Base-by-base conservation (phyloP, 1,139 yeast species). In the Saccharomyces hybrid region DNA sequence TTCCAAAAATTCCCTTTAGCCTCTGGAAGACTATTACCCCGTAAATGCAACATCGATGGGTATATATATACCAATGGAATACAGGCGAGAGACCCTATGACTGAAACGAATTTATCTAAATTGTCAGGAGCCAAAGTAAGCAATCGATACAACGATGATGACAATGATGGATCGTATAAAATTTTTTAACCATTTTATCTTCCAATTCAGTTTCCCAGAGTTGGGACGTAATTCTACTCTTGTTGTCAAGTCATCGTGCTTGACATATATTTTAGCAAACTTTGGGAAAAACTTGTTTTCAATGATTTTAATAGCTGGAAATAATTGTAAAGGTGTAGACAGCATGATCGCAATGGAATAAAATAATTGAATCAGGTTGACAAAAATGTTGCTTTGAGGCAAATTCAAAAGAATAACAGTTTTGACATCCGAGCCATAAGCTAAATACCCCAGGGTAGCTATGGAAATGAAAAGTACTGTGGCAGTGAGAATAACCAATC, bases 31-130 rank as follows among this genome's bases (percentile, higher is more conserved):
- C 74, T 71, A 51, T 72, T 71, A 31, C 75, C 64, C 56, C 67
- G 71, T 51, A 73, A 75, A 65, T 86, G 93, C 52, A 86, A 72
- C 75, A 86, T 75, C 16, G 95, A 91, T 2, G 95, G 93, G 66
- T 86, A 86, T 81, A 86, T 83, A 71, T 86, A 86, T 3, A 86
- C 93, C 73, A 86, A 77, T 0, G 95, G 95, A 54, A 86, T 84
- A 66, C 95, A 86, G 1, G 91, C 91, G 72, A 86, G 83, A 55
- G 90, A 85, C 1, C 95, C 95, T 51, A 85, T 83, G 65, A 86
- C 83, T 2, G 89, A 82, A 26, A 86, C 91, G 70, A 86, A 84
- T 59, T 75, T 77, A 65, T 86, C 93, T 57, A 86, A 72, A 63
- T 84, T 81, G 56, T 78, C 75, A n/a, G 1, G 89, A 85, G 0